Evolutionary conservation across 352 stramenopile genomes (phyloP), one percentile per base, ranked within the genome.

Genomic region (Phytophthora crassamura): DNA sequence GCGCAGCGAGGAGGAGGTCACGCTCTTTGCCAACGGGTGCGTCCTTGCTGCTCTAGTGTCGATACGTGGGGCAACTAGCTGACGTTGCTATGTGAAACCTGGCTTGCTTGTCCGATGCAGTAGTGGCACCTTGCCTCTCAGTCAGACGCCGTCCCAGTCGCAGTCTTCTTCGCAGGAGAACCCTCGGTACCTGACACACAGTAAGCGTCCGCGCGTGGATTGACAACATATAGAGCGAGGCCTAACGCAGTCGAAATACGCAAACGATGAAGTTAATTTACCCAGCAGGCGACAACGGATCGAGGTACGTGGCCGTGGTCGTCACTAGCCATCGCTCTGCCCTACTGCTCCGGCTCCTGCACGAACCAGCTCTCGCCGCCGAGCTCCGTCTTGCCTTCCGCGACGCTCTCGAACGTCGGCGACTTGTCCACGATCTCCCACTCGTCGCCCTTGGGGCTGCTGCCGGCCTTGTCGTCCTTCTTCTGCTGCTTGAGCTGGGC

Each of bases 401-500:
- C 64, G 5, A 88, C 61, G 46, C 74, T 82, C 58, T 90, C 80
- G 57, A 86, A 90, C 8, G 84, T 93, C 20, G 84, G 84, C 5
- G 84, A 93, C 73, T 89, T 90, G 75, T 93, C 80, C 18, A 93
- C 68, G 15, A 93, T 78, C 35, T 84, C 87, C 84, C 84, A 93
- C 45, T 91, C 84, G 39, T 93, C 84, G 32, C 74, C 71, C 72
- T 88, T 88, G 16, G 81, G 80, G 34, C 81, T 92, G 57, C 67
- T 68, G 39, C 57, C 50, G 28, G 57, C 52, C 46, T 77, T 72
- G 32, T 56, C 51, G 10, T 83, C 66, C 50, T 65, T 69, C 67
- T 59, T 69, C 56, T 69, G 51, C 36, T 72, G 64, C 51, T 79
- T 67, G n/a, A 55, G 59, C 22, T 54, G 57, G 11, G 49, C 38